A percentile compares a stretch with the other conserved stretches of the same genome.
These are phyloP conservation scores for Gorgonomyces haynaldii DNA, from an alignment of 192 early-diverging fungal genomes.

Conservation along the genomic window DNA sequence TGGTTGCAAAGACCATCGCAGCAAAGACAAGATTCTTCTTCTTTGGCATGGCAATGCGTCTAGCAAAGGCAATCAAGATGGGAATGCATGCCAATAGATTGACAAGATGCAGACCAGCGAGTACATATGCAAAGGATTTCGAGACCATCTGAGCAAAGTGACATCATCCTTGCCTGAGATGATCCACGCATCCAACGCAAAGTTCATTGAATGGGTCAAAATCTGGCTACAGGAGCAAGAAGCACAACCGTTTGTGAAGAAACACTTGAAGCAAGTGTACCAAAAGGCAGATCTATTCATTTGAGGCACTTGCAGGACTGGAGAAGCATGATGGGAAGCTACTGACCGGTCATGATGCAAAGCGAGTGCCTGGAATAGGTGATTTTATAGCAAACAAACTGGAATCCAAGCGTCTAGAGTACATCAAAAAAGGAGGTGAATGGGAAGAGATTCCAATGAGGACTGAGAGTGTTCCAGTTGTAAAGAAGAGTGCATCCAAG, in stretches of 20 bases:
- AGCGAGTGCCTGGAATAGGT: background rate
- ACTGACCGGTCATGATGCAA: too few species aligned
- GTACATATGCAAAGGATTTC: background rate
- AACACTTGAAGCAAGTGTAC: too few species aligned
- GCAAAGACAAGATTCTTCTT: background rate
- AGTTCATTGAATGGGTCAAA: too few species aligned
- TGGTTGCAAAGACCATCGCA: background rate
- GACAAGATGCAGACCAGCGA: background rate
- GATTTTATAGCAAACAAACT: constrained; percentile 1
- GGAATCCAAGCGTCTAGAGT: background rate
- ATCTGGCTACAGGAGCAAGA: too few species aligned
- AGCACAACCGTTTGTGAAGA: too few species aligned
- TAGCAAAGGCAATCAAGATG: background rate
- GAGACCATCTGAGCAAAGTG: background rate
- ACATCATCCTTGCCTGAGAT: too few species aligned
- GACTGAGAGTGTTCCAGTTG: background rate
- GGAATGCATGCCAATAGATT: background rate
- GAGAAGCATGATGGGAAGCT: too few species aligned
- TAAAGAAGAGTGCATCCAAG: background rate
- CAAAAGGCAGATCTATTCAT: too few species aligned
- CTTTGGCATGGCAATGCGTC: background rate
- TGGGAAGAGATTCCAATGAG: background rate
- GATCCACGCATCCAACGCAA: too few species aligned
- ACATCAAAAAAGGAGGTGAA: too few species aligned
- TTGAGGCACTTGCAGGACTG: too few species aligned